Conservation (phyloP, 2,329 filamentous ascomycete genomes). For the Nigrospora oryzae region DNA sequence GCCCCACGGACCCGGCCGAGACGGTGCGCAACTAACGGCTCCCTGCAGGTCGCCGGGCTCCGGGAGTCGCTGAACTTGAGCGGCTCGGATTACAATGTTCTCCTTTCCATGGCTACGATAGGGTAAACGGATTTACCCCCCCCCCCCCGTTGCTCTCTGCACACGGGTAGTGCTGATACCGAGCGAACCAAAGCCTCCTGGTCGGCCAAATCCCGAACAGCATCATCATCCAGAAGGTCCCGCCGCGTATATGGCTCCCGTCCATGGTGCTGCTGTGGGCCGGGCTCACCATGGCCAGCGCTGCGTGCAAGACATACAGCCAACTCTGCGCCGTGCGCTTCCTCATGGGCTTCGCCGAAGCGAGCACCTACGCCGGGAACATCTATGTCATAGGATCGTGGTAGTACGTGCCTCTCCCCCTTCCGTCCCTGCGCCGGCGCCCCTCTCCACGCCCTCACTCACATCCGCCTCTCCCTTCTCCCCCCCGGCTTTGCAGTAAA, state of each 20-base stretch:
- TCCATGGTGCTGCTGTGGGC: constrained; percentile 38
- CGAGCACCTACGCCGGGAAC: constrained; percentile 27
- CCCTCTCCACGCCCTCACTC: too few species aligned
- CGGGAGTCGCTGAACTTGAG: constrained; percentile 26
- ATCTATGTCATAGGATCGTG: constrained; percentile 1
- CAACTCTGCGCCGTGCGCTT: constrained; percentile 30
- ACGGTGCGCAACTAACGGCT: not conserved
- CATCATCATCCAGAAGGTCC: constrained; percentile 36
- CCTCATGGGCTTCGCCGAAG: constrained; percentile 34
- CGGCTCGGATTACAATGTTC: constrained; percentile 28
- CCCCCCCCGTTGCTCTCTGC: not conserved
- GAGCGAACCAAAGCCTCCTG: not conserved
- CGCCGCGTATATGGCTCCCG: constrained; percentile 38
- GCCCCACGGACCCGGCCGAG: not conserved
- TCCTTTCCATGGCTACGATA: constrained; percentile 23
- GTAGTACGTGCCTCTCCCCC: not conserved
- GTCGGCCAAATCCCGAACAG: constrained; percentile 34
- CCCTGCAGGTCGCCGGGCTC: constrained; percentile 21
- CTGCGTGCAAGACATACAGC: constrained; percentile 19
- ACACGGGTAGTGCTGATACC: not conserved
- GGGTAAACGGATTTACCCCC: constrained; percentile 11
- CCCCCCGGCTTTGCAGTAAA: not conserved
- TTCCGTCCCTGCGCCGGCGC: too few species aligned
- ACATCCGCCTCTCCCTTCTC: not conserved
- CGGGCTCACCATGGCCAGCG: constrained; percentile 26